Evolutionary conservation across 768 basidiomycete genomes (phyloP).

Genomic region (Saitozyma podzolica): DNA sequence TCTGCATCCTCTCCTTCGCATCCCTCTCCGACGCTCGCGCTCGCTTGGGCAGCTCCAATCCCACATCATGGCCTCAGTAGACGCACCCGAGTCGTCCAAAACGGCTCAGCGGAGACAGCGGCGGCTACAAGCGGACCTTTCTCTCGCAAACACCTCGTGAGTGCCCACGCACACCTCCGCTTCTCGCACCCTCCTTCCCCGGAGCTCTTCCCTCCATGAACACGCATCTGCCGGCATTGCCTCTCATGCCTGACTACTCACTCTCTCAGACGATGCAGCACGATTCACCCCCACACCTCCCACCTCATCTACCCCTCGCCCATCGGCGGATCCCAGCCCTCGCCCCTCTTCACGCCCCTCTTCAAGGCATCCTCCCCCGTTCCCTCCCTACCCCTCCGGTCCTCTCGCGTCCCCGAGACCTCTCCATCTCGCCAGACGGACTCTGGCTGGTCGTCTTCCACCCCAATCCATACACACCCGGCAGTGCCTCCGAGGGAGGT

Average conservation of each 20-base stretch:
- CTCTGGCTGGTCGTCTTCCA: conserved; percentile 37
- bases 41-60: no score
- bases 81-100: no score
- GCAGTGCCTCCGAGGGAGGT: conserved; percentile 18
- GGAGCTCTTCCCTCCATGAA: neutral
- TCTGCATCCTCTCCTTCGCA: no score
- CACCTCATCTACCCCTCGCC: conserved; percentile 31
- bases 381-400: conserved; percentile 22
- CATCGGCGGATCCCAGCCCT: conserved; percentile 2
- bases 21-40: no score
- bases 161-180: no score
- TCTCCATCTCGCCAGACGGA: conserved; percentile 24
- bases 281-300: conserved; percentile 23
- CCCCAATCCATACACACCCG: conserved; percentile 15
- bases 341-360: conserved; percentile 24
- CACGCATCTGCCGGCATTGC: conserved; percentile 1
- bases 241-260: neutral
- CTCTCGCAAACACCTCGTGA: no score
- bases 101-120: no score
- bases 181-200: no score
- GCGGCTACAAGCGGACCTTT: no score
- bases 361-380: conserved; percentile 18
- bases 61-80: no score
- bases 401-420: conserved; percentile 16
- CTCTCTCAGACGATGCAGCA: conserved; percentile 8